A percentile compares a stretch with the other conserved stretches of the same genome.
phyloP scores from a whole-genome alignment of 768 basidiomycete species.

The Pleurotus giganteus region DNA sequence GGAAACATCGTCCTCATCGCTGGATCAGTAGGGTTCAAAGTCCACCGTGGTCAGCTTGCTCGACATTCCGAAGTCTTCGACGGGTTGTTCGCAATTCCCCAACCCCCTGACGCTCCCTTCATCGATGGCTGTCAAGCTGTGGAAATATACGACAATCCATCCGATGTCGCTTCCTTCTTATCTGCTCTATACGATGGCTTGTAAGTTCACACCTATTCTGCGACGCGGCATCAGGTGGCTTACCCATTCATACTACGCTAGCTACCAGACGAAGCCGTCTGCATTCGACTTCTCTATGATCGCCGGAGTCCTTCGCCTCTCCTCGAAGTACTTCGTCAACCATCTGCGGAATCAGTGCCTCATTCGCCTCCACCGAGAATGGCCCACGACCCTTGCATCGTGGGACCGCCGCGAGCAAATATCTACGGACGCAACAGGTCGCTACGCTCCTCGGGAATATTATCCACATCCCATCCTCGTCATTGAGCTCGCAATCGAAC shows the following conservation, averaged over 20 bases:
- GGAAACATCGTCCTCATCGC: conserved; percentile 69
- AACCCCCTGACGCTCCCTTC: conserved; percentile 45
- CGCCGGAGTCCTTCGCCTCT: conserved; percentile 66
- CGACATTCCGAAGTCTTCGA: conserved; percentile 79
- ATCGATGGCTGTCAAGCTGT: conserved; percentile 61
- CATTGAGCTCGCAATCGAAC: conserved; percentile 67
- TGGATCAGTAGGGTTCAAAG: conserved; percentile 61
- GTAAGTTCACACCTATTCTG: conserved; percentile 38
- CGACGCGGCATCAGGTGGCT: conserved; percentile 6
- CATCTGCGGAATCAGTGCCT: conserved; percentile 63
- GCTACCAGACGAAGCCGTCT: conserved; percentile 53
- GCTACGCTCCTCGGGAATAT: conserved; percentile 56
- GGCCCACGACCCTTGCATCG: conserved; percentile 62
- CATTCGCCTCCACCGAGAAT: conserved; percentile 56
- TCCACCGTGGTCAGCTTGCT: conserved; percentile 70
- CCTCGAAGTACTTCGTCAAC: conserved; percentile 74
- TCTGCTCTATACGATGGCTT: conserved; percentile 74
- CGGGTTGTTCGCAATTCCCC: conserved; percentile 63
- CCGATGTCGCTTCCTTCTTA: conserved; percentile 66
- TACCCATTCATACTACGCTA: conserved; percentile 19
- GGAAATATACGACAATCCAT: conserved; percentile 61
- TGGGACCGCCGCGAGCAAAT: conserved; percentile 69
- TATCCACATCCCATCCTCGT: conserved; percentile 69
- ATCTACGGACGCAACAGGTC: conserved; percentile 46
- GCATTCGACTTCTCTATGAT: conserved; percentile 58